Conservation (phyloP, 106 monocot species). For the Apostasia ramifera region DNA sequence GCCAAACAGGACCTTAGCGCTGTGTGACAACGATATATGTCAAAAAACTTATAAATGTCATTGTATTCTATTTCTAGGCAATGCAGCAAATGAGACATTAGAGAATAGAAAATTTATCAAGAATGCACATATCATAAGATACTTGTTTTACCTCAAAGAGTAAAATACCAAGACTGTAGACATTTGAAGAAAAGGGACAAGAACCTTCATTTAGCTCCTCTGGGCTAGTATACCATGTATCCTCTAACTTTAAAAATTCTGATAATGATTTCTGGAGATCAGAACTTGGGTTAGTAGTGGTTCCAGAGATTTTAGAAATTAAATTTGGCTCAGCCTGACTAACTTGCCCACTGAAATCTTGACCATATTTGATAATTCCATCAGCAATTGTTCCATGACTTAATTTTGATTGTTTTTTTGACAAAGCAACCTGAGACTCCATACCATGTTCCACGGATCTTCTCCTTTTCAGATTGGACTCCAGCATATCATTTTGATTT, state of each 20-base stretch:
- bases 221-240: constrained; percentile 84
- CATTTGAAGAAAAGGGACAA: constrained; percentile 45
- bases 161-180: constrained; percentile 90
- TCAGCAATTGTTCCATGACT: neutral
- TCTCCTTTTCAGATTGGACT: constrained; percentile 42
- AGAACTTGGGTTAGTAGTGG: constrained; percentile 2
- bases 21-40: no score
- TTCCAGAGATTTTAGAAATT: neutral
- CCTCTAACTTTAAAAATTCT: constrained; percentile 54
- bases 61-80: neutral
- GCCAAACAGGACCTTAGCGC: no score
- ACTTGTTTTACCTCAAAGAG: constrained; percentile 70
- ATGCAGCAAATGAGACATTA: neutral
- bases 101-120: neutral
- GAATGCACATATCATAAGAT: neutral
- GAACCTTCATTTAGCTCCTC: constrained; percentile 41
- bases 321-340: constrained; percentile 8
- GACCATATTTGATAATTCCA: constrained; percentile 14
- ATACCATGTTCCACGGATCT: constrained; percentile 25
- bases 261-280: constrained; percentile 2
- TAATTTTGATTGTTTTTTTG: constrained; percentile 31
- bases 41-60: no score
- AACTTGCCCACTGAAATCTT: constrained; percentile 10
- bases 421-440: constrained; percentile 6
- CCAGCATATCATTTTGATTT: constrained; percentile 16